These are phyloP conservation scores for Coniochaeta hoffmannii DNA, from an alignment of 2,329 filamentous ascomycete genomes.

Conservation along the genomic window DNA sequence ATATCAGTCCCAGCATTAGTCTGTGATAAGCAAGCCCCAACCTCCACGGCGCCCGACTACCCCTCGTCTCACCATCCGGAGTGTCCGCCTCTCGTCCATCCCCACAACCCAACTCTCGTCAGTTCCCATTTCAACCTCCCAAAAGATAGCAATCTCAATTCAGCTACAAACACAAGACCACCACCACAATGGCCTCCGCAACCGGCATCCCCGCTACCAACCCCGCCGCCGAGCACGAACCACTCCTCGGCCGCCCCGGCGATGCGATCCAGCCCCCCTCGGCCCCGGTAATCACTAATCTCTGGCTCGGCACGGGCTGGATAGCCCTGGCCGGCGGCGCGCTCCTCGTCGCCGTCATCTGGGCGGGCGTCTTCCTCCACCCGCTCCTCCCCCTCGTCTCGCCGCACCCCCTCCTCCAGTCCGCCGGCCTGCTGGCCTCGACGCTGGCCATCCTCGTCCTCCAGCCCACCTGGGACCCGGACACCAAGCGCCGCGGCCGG, in stretches of 20 bases:
- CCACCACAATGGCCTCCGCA: slow-evolving; percentile 4
- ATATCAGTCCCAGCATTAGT: background rate
- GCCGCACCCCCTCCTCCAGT: slow-evolving; percentile 41
- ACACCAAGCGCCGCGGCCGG: slow-evolving; percentile 60
- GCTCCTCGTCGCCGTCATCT: slow-evolving; percentile 69
- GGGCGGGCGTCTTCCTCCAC: slow-evolving; percentile 64
- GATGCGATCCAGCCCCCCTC: slow-evolving; percentile 43
- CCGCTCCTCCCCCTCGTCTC: slow-evolving; percentile 2
- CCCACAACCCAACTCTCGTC: slow-evolving; percentile 53
- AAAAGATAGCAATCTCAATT: background rate
- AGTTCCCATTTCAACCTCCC: background rate
- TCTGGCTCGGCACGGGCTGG: slow-evolving; percentile 62
- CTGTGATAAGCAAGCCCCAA: background rate
- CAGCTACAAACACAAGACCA: slow-evolving; percentile 34
- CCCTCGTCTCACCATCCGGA: background rate
- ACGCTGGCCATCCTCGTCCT: slow-evolving; percentile 76
- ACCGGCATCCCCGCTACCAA: slow-evolving; percentile 8
- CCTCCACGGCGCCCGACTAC: background rate
- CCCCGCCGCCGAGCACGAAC: slow-evolving; percentile 30
- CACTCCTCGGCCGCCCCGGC: slow-evolving; percentile 32
- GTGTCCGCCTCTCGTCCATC: background rate
- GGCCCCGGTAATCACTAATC: slow-evolving; percentile 6
- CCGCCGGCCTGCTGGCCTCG: slow-evolving; percentile 63
- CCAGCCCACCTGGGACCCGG: slow-evolving; percentile 74
- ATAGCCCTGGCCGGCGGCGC: slow-evolving; percentile 73